A percentile compares a stretch with the other conserved stretches of the same genome.
phyloP scores from a whole-genome alignment of 2,329 filamentous ascomycete genomes.

The Sporothrix globosa region DNA sequence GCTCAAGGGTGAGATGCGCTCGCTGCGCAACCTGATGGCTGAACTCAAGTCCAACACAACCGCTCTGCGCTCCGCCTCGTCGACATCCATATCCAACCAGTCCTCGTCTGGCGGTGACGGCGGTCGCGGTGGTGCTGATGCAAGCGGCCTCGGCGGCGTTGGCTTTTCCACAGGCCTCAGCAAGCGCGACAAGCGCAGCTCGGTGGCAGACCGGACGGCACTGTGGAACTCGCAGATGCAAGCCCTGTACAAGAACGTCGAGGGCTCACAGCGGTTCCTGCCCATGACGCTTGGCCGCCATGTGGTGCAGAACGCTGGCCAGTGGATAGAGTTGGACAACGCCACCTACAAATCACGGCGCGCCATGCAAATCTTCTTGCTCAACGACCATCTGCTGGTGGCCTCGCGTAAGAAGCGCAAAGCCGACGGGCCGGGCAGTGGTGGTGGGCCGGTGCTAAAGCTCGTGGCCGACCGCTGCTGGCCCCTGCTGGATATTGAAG shows the following conservation, averaged over 20 bases:
- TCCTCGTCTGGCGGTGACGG: not conserved
- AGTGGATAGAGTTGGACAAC: constrained; percentile 96
- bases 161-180: constrained; percentile 60
- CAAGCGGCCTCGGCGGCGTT: constrained; percentile 52
- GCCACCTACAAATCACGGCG: constrained; percentile 93
- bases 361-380: constrained; percentile 85
- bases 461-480: constrained; percentile 93
- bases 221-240: constrained; percentile 74
- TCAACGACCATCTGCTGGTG: constrained; percentile 92
- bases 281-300: constrained; percentile 90
- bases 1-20: constrained; percentile 93
- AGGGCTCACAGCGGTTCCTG: constrained; percentile 95
- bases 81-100: constrained; percentile 44
- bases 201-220: constrained; percentile 71
- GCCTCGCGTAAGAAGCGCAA: constrained; percentile 93
- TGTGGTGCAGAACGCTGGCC: constrained; percentile 87
- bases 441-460: constrained; percentile 65
- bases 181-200: constrained; percentile 83
- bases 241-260: constrained; percentile 93
- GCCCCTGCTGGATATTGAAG: constrained; percentile 88
- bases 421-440: constrained; percentile 62
- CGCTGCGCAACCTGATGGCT: constrained; percentile 85
- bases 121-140: constrained; percentile 43
- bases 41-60: constrained; percentile 82
- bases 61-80: constrained; percentile 64